Evolutionary conservation across 2,329 filamentous ascomycete species (phyloP).

Genomic region (Tetracladium maxilliforme): DNA sequence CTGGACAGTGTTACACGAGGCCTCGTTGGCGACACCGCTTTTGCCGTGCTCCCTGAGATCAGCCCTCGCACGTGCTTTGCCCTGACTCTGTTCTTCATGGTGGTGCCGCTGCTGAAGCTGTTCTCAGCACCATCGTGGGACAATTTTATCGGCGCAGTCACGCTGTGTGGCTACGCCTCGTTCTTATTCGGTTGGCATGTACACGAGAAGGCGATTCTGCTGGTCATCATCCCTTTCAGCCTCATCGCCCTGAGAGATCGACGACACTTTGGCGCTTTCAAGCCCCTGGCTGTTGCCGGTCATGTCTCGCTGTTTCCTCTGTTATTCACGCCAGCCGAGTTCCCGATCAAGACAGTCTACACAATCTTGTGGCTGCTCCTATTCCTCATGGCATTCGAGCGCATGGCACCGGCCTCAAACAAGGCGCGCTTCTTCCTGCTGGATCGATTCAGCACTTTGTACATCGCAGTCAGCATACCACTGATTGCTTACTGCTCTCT

Average conservation of each 20-base stretch:
- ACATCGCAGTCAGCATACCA: constrained; percentile 80
- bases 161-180: constrained; percentile 86
- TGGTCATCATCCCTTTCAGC: constrained; percentile 91
- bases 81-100: constrained; percentile 71
- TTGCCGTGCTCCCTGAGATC: constrained; percentile 83
- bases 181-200: constrained; percentile 99
- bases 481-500: constrained; percentile 81
- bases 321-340: constrained; percentile 82
- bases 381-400: constrained; percentile 77
- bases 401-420: constrained; percentile 68
- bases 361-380: constrained; percentile 82
- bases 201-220: constrained; percentile 89
- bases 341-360: constrained; percentile 86
- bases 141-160: constrained; percentile 76
- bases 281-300: constrained; percentile 80
- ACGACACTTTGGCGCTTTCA: constrained; percentile 80
- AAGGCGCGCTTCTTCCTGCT: constrained; percentile 76
- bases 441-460: constrained; percentile 79
- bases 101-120: constrained; percentile 66
- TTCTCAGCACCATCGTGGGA: constrained; percentile 75
- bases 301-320: constrained; percentile 93
- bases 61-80: constrained; percentile 67
- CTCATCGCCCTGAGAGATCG: constrained; percentile 82
- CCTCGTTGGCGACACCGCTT: constrained; percentile 83
- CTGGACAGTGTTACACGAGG: constrained; percentile 84